Base-by-base conservation (phyloP, 2,329 filamentous ascomycete species). In the Colletotrichum sp. region DNA sequence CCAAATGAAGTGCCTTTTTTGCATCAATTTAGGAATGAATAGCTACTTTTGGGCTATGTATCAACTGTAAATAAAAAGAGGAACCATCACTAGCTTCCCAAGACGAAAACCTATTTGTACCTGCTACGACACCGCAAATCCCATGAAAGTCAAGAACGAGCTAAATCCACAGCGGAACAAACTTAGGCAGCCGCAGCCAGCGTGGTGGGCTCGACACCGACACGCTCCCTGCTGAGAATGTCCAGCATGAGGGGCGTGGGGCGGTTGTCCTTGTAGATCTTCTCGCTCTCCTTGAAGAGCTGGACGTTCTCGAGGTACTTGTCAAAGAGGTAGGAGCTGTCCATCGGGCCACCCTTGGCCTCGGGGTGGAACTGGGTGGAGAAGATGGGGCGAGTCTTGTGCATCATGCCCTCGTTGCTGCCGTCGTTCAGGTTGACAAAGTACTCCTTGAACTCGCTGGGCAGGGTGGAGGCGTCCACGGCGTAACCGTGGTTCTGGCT, bases 401-500 rank as follows among this genome's bases (percentile, higher is more conserved):
- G 97, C 84, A 98, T 96, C 92, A 99, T 95, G 76, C 92, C 96
- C 89, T 99, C 97, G 86, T 99, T 99, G 86, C 94, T 96, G 77
- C 96, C 95, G 83, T 99, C 97, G 86, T 98, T 99, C 79, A 98
- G 90, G 90, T 99, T 98, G 86, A 98, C 94, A 84, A 98, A 99
- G 90, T 98, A 98, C 86, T 98, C 96, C 90, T 96, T 97, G 93
- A 96, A 99, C 48, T 98, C 96, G 71, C 87, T 89, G 71, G 95
- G 92, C 55, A 99, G 90, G 13, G 95, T 98, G 75, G 91, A 90
- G 8, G 94, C 91, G 82, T 98, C 96, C 75, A 99, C 95, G 59
- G 96, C 97, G 82, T 98, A 99, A 78, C 97, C 97, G 87, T 98
- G 97, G 89, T 98, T 98, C 90, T 99, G 97, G 85, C 94, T 96